A percentile compares a stretch with the other conserved stretches of the same genome.
Evolutionary conservation across 768 basidiomycete species (phyloP).

Genomic region (Clathrus columnatus): DNA sequence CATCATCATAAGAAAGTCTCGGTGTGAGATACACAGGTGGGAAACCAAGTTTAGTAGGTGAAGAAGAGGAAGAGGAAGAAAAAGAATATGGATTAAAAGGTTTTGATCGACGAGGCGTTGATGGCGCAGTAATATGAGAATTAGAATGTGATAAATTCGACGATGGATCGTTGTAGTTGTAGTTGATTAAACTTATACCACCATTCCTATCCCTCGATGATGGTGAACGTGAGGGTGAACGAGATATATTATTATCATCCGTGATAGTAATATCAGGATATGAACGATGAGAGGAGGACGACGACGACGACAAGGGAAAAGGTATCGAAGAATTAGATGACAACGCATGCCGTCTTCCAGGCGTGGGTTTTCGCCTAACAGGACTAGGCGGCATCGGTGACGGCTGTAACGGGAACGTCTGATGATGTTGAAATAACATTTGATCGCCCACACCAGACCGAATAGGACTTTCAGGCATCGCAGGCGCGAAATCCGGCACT

Average conservation of each 20-base stretch:
- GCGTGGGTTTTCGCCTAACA: not conserved
- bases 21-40: not conserved
- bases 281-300: not conserved
- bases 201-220: not conserved
- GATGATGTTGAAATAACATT: slow-evolving; percentile 2
- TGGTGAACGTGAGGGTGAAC: not conserved
- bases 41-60: not conserved
- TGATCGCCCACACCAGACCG: slow-evolving; percentile 9
- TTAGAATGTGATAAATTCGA: not conserved
- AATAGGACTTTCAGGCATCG: slow-evolving; percentile 6
- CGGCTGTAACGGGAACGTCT: not conserved
- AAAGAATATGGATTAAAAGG: not conserved
- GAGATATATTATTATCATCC: not conserved
- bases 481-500: slow-evolving; percentile 5
- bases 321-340: not conserved
- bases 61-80: not conserved
- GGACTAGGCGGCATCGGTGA: slow-evolving; percentile 9
- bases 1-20: slow-evolving; percentile 12
- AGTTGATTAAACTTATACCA: not conserved
- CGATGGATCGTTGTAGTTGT: not conserved
- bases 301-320: not conserved
- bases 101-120: not conserved
- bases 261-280: not conserved
- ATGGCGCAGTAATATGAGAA: not conserved
- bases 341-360: not conserved